These are phyloP conservation scores for Vicia faba DNA, from an alignment of 306 rosid species.

Conservation along the genomic window DNA sequence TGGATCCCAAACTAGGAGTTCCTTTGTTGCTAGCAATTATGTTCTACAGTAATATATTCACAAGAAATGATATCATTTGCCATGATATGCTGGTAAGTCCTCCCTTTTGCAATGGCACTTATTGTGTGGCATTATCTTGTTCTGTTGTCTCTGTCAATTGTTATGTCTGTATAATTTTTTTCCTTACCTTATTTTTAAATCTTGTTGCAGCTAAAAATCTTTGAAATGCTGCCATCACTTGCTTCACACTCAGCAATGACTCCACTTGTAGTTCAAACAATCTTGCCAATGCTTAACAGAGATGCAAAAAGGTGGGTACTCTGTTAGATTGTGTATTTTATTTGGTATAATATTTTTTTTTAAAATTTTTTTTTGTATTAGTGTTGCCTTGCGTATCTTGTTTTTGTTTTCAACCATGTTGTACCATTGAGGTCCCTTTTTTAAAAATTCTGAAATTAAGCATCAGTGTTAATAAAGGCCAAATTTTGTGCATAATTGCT, in stretches of 20 bases:
- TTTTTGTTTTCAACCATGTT: slow-evolving; percentile 20
- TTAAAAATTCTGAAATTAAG: slow-evolving; percentile 18
- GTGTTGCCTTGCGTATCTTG: slow-evolving; percentile 24
- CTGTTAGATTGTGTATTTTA: slow-evolving; percentile 33
- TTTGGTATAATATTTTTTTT: no score
- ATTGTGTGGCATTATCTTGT: slow-evolving; percentile 24
- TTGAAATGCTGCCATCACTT: slow-evolving; percentile 82
- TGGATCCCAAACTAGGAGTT: slow-evolving; percentile 87
- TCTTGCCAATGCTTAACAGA: slow-evolving; percentile 84
- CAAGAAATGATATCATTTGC: slow-evolving; percentile 56
- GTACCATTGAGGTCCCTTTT: slow-evolving; percentile 23
- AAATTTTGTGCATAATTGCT: slow-evolving; percentile 3
- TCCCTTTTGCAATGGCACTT: slow-evolving; percentile 34
- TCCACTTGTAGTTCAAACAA: slow-evolving; percentile 85
- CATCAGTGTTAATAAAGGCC: slow-evolving; percentile 21
- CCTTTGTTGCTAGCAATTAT: slow-evolving; percentile 72
- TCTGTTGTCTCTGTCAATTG: slow-evolving; percentile 29
- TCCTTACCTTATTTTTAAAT: slow-evolving; percentile 35
- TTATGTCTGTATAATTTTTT: slow-evolving; percentile 21
- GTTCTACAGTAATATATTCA: slow-evolving; percentile 72
- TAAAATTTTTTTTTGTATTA: no score
- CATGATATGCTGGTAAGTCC: slow-evolving; percentile 72
- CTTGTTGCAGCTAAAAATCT: slow-evolving; percentile 68
- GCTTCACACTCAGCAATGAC: slow-evolving; percentile 86
- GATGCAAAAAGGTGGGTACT: slow-evolving; percentile 72